Percentiles rank a stretch among this genome's conserved stretches.
phyloP scores from a whole-genome alignment of 768 basidiomycete genomes.

The Calocera cornea region DNA sequence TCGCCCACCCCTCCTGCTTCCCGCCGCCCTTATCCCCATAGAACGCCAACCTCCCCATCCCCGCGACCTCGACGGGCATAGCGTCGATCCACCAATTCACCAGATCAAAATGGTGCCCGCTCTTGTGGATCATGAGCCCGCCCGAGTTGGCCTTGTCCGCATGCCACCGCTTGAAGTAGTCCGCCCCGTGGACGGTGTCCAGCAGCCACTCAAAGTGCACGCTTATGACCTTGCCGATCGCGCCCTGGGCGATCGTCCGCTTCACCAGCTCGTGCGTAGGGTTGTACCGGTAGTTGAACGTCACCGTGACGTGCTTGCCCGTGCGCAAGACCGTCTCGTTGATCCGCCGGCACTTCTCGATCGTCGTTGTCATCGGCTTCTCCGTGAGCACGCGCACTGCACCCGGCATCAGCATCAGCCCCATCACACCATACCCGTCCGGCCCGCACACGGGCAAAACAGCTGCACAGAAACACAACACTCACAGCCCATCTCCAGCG shows the following conservation, averaged over 20 bases:
- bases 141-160: slow-evolving; percentile 33
- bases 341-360: slow-evolving; percentile 35
- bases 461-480: neutral
- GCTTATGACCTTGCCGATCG: slow-evolving; percentile 37
- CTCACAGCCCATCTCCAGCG: slow-evolving; percentile 31
- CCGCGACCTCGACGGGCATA: slow-evolving; percentile 34
- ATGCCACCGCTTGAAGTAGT: slow-evolving; percentile 42
- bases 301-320: slow-evolving; percentile 30
- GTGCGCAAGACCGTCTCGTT: slow-evolving; percentile 34
- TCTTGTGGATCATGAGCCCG: slow-evolving; percentile 35
- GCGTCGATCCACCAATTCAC: slow-evolving; percentile 44
- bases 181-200: slow-evolving; percentile 40
- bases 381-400: slow-evolving; percentile 38
- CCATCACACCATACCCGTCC: neutral
- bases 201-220: slow-evolving; percentile 43
- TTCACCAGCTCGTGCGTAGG: slow-evolving; percentile 39
- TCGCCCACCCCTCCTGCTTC: slow-evolving; percentile 35
- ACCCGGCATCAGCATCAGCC: neutral
- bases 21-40: slow-evolving; percentile 34
- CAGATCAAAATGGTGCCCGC: slow-evolving; percentile 38
- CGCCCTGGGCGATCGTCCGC: slow-evolving; percentile 32
- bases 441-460: too few relatives aligned
- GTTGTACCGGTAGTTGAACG: slow-evolving; percentile 37
- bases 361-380: slow-evolving; percentile 42
- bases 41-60: slow-evolving; percentile 35